Conservation (phyloP, 345 rosid genomes). For the Eucalyptus tenuipes region DNA sequence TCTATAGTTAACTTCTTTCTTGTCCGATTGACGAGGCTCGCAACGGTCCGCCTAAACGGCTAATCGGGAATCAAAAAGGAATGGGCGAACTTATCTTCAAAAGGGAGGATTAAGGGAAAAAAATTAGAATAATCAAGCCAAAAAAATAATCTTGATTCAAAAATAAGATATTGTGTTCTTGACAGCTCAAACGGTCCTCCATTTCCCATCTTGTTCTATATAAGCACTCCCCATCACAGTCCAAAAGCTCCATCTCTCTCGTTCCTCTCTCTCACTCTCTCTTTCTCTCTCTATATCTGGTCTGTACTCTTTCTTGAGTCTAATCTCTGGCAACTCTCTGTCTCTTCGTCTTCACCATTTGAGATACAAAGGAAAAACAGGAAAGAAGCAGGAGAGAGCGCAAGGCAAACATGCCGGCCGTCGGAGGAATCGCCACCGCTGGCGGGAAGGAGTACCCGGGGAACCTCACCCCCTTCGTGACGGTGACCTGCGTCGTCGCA, state of each 20-base stretch:
- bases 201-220: conserved; percentile 4
- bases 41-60: rapidly evolving
- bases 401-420: conserved; percentile 25
- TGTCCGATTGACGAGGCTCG: not conserved
- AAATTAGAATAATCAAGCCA: not conserved
- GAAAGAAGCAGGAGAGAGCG: not conserved
- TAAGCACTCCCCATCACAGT: not conserved
- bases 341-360: not conserved
- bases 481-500: conserved; percentile 72
- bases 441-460: conserved; percentile 73
- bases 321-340: not conserved
- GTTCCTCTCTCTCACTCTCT: too few species aligned
- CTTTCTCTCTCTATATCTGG: not conserved
- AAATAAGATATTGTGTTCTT: not conserved
- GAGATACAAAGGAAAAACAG: not conserved
- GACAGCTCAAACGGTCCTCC: conserved; percentile 23
- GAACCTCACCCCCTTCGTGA: conserved; percentile 65
- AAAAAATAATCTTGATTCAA: not conserved
- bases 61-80: not conserved
- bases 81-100: not conserved
- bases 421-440: conserved; percentile 28
- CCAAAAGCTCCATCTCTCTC: not conserved
- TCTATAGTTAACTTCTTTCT: not conserved
- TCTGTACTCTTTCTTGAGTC: not conserved
- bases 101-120: not conserved